Conservation (phyloP, 1,139 yeast species). For the Saccharomyces hybrid region DNA sequence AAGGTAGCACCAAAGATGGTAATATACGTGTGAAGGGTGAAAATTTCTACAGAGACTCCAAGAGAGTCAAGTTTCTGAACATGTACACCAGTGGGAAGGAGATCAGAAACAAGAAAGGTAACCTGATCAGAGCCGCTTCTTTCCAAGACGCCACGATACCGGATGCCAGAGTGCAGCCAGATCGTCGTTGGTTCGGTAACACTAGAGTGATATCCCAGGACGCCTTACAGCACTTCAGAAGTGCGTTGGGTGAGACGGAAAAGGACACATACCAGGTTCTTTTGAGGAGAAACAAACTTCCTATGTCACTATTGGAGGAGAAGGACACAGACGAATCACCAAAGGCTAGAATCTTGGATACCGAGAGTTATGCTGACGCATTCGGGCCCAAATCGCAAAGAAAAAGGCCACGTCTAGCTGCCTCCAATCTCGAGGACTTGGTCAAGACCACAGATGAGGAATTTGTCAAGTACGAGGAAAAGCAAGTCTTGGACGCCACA, state of each 20-base stretch:
- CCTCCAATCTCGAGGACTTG: conserved; percentile 72
- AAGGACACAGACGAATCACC: conserved; percentile 69
- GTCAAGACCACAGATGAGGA: conserved; percentile 57
- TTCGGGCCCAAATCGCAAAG: conserved; percentile 96
- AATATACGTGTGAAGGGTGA: conserved; percentile 94
- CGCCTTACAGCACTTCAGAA: conserved; percentile 88
- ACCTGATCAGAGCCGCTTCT: conserved; percentile 76
- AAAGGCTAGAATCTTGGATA: conserved; percentile 70
- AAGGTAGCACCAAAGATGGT: conserved; percentile 78
- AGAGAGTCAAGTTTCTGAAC: conserved; percentile 78
- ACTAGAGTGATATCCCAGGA: conserved; percentile 97
- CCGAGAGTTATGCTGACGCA: conserved; percentile 73
- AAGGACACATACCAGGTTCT: conserved; percentile 84
- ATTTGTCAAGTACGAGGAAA: conserved; percentile 58
- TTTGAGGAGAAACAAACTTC: conserved; percentile 81
- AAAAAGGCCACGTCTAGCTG: conserved; percentile 78
- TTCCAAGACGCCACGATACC: conserved; percentile 86
- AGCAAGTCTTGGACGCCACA: conserved; percentile 63
- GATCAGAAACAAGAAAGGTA: conserved; percentile 79
- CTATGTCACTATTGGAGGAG: conserved; percentile 91
- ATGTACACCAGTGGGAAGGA: conserved; percentile 94
- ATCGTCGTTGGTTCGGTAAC: conserved; percentile 95
- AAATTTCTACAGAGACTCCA: conserved; percentile 91
- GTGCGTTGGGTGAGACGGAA: conserved; percentile 83
- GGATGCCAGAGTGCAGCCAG: conserved; percentile 89